Conservation (phyloP, 2,329 filamentous ascomycete species). For the Cladosporium velox region DNA sequence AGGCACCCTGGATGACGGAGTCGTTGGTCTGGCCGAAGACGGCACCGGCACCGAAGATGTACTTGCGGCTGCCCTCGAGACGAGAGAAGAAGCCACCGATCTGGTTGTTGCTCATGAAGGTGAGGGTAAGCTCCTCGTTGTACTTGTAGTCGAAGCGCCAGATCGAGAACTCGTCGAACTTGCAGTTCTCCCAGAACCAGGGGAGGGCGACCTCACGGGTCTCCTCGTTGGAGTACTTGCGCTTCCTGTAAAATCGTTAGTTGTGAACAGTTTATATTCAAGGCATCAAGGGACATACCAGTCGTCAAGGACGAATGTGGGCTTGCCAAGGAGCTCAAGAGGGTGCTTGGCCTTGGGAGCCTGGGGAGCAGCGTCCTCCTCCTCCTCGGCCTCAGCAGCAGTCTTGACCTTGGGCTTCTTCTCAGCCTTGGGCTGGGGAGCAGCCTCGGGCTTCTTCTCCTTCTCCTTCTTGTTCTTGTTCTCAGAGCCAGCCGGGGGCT, state of each 20-base stretch:
- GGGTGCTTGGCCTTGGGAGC: slow-evolving; percentile 96
- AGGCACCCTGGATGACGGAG: slow-evolving; percentile 89
- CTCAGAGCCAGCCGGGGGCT: slow-evolving; percentile 53
- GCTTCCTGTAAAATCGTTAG: slow-evolving; percentile 59
- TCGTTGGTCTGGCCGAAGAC: slow-evolving; percentile 89
- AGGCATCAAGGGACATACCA: slow-evolving; percentile 51
- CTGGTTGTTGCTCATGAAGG: slow-evolving; percentile 99
- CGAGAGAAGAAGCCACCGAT: slow-evolving; percentile 97
- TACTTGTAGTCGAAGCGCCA: slow-evolving; percentile 98
- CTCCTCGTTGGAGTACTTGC: slow-evolving; percentile 96
- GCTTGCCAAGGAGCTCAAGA: slow-evolving; percentile 76
- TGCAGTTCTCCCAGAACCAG: slow-evolving; percentile 98
- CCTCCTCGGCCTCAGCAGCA: slow-evolving; percentile 60
- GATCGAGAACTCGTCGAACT: slow-evolving; percentile 92
- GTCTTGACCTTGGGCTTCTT: slow-evolving; percentile 56
- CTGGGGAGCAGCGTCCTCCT: slow-evolving; percentile 59
- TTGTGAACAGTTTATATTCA: too few species aligned
- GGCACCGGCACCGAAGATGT: slow-evolving; percentile 86
- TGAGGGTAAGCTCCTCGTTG: slow-evolving; percentile 94
- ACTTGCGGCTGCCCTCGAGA: slow-evolving; percentile 97
- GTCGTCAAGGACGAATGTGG: slow-evolving; percentile 85
- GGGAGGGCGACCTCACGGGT: slow-evolving; percentile 78
- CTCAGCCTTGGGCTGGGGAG: slow-evolving; percentile 54
- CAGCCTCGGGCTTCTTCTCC: slow-evolving; percentile 26
- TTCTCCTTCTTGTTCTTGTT: slow-evolving; percentile 60